A percentile compares a stretch with the other conserved stretches of the same genome.
These are phyloP conservation scores for Hapsidospora chrysogenum DNA, from an alignment of 495 filamentous ascomycete genomes.

Conservation along the genomic window DNA sequence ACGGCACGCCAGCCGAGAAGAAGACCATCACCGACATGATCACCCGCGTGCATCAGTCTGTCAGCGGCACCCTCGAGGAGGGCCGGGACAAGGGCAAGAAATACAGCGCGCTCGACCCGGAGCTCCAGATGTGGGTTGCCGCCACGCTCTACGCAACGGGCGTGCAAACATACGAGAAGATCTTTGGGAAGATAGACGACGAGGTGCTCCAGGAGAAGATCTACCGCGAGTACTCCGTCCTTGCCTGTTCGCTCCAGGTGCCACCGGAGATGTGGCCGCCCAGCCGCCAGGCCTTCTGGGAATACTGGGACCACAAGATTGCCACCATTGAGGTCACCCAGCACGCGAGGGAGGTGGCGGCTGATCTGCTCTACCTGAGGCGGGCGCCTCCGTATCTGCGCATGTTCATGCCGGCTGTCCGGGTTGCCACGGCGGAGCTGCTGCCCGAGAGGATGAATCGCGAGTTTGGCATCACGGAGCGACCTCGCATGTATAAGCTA, in stretches of 20 bases:
- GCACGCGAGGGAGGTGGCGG: no score
- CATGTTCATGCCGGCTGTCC: no score
- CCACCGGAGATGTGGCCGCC: constrained; percentile 21
- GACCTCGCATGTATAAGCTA: not conserved
- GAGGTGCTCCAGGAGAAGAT: constrained; percentile 8
- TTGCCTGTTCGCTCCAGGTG: constrained; percentile 20
- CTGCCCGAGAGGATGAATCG: not conserved
- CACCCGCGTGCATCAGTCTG: constrained; percentile 15
- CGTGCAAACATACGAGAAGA: constrained; percentile 16
- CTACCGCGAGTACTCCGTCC: constrained; percentile 21
- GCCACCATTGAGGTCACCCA: no score
- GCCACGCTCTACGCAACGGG: constrained; percentile 22
- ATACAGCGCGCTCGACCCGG: constrained; percentile 18
- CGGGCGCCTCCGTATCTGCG: no score
- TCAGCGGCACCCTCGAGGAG: constrained; percentile 11
- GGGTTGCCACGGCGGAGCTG: not conserved
- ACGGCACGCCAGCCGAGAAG: constrained; percentile 18
- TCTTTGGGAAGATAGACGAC: constrained; percentile 16
- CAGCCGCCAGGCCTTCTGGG: no score
- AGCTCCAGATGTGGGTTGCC: constrained; percentile 26
- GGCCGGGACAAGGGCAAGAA: no score
- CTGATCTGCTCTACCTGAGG: no score
- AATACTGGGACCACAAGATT: no score
- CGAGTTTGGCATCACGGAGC: not conserved
- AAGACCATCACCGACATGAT: constrained; percentile 17